Evolutionary conservation across 768 basidiomycete species (phyloP), one percentile per base, ranked within the genome.

Genomic region (Atractiella rhizophila): DNA sequence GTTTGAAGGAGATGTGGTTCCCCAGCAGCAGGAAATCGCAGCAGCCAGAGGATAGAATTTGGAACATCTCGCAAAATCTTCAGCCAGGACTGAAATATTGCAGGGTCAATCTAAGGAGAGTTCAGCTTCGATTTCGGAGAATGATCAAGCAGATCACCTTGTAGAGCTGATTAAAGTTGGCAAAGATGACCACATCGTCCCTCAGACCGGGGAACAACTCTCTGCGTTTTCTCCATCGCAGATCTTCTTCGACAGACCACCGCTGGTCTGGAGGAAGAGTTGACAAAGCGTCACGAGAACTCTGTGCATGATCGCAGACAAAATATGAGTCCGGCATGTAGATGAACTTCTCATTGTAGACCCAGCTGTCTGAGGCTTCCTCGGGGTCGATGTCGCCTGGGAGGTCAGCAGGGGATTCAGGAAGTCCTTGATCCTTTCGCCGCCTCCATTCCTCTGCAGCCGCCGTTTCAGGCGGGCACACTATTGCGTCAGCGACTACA

Each of bases 131-230:
- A 6, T 4, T 5, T 23, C 0, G 4, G 21, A 5, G 24, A 13
- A 15, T 19, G 49, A 59, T 48, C 43, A 60, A 4, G 28, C 2
- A 28, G 25, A 35, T 16, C 12, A 44, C 62, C 57, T 68, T 68
- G 56, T 68, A 67, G 15, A 68, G 54, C 64, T 68, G 67, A 49
- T 67, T 68, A 49, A 67, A 68, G 50, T 68, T 68, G 37, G 65
- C 65, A 44, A 68, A 67, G 42, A 68, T 64, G 42, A 68, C 31
- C 6, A 57, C 53, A 35, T 66, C 60, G 39, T 57, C 59, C 2
- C 60, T 57, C 12, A 68, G 40, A 44, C 63, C 60, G 5, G 67
- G 67, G 45, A 68, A 68, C 29, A 65, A 49, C 4, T 54, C 44
- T 24, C 48, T 47, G 39, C 67, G 56, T 46, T 64, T 56, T 16